Evolutionary conservation across 1,284 basidiomycete genomes (phyloP), one percentile per base, ranked within the genome.

Genomic region (Irpex sp.): DNA sequence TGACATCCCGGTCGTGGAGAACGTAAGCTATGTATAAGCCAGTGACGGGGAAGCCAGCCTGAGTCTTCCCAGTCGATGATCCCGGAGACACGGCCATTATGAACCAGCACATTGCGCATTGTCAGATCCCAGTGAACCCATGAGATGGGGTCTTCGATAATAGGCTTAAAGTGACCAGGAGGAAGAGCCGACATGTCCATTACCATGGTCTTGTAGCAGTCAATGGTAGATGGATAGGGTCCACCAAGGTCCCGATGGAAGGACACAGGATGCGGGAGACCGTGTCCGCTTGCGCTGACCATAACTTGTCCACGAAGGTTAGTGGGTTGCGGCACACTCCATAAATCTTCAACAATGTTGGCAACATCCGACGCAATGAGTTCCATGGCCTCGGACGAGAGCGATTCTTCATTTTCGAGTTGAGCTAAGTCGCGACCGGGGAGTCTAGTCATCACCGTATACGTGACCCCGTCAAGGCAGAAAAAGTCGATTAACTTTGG

Each of bases 11-110:
- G 39, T 4, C 56, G 37, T 1, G 36, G 39, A 36, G 35, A 58
- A 15, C 64, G 61, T 53, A 65, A 39, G 13, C 36, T 58, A 36
- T 61, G 59, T 13, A 65, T 47, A 33, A 63, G 65, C 59, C 62
- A 66, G 57, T 36, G 61, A 31, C 33, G 51, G 15, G 70, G 70
- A 6, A 65, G 60, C 71, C 70, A 72, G 5, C 71, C 71, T 5
- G 68, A 67, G 53, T 71, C 66, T 57, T 72, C 68, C 70, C 71
- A 72, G 60, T 72, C 69, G 33, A 72, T 65, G 36, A 71, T 63
- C 4, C 70, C 70, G 4, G 65, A 64, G 43, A 72, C 50, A 9
- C 65, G 65, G 6, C 70, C 69, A 36, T 70, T 64, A 9, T 66
- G 37, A 3, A 72, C 57, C 13, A 72, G 37, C 31, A 72, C 62